Evolutionary conservation across 371 early-diverging fungal species (phyloP), one percentile per base, ranked within the genome.

Genomic region (Apophysomyces variabilis): DNA sequence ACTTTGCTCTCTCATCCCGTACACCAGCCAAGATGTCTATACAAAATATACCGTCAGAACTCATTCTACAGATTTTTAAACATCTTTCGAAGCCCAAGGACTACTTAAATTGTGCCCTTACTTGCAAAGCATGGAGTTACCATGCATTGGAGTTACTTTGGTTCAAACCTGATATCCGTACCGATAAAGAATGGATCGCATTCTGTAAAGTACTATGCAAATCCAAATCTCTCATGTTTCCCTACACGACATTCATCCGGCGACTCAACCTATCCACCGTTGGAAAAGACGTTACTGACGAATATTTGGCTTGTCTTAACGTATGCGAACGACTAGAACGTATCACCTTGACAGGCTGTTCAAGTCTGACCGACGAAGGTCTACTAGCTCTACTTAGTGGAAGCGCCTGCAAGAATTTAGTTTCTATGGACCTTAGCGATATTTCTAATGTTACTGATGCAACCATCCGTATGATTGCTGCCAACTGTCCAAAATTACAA

Each of bases 251-350:
- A 5, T 80, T 84, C 47, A 77, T 89, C 56, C 87, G 88, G 7
- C 85, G 88, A 14, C 83, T 89, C 66, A 89, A 87, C 63, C 71
- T 89, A 57, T 81, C 86, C 7, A 71, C 80, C 44, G 75, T 87
- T n/a, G 60, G 83, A 5, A 73, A 72, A 7, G 71, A 77, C 38
- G 69, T 89, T 35, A 67, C 71, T 4, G 86, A 89, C 58, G 59
- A 68, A 0, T 66, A 76, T 4, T 65, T 89, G 26, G 59, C 62
- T 3, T 64, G 64, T 8, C 76, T 89, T 9, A 71, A 72, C 14
- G 62, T 61, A 7, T 87, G 89, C 65, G 70, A 78, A 58, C 81
- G 88, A 41, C 71, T 90, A 26, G 89, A 90, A 65, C 83, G 88
- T 41, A 62, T 90, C 35, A 79, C 88, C 16, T 64, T 90, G 13